Evolutionary conservation across 345 rosid species (phyloP), one percentile per base, ranked within the genome.

Genomic region (Populus alba): DNA sequence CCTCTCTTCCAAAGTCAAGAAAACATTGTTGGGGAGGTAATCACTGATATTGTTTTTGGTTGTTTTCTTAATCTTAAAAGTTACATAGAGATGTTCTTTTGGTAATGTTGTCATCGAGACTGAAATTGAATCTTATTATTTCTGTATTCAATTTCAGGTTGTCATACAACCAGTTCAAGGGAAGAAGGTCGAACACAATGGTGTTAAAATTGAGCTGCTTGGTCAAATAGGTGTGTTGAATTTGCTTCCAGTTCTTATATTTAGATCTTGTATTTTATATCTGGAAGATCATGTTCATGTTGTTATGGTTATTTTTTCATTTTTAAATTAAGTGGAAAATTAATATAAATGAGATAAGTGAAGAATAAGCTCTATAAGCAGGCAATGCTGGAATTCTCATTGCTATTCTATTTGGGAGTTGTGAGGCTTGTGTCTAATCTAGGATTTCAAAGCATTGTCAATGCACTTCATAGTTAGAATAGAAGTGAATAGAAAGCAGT

Each of bases 131-230:
- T 29, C 43, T 73, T 68, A 47, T 43, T 62, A 15, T 16, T 22
- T 55, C 27, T 22, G 61, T 25, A 68, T 67, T 73, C 31, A 12
- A 61, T 12, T 73, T 41, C 76, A 83, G 86, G 83, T 83, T 51
- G 81, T 77, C 61, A 75, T 95, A 82, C 98, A 93, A 74, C 97
- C 97, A 76, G 43, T 84, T 81, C 95, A 85, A 80, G 98, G 98
- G 89, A 92, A 95, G 80, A 95, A 93, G 79, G 87, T 93, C 75
- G 98, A 95, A 75, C 98, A 93, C 79, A 95, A 90, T 83, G 98
- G 98, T 79, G 89, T 93, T 27, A 95, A 92, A 87, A 91, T 93
- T 75, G 97, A 95, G 85, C 97, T 95, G 79, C 94, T 95, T 77
- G 98, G 97, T 85, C 98, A 95, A 83, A 95, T 93, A 86, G 95